phyloP scores from a whole-genome alignment of 2,329 filamentous ascomycete genomes.

The Paraphoma sp. region DNA sequence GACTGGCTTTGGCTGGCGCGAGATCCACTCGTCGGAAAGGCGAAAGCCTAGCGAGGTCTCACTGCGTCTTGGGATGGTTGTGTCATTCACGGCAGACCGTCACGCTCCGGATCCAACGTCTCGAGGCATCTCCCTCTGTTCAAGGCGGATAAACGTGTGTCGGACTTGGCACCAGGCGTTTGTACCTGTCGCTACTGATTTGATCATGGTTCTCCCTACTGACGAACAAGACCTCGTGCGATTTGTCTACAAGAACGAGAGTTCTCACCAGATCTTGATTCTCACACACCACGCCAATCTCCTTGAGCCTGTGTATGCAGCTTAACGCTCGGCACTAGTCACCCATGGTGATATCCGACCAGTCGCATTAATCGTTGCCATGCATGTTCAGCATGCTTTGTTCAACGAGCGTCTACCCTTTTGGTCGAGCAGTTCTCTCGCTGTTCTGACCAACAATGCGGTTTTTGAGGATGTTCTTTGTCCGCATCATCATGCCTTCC shows the following conservation, averaged over 20 bases:
- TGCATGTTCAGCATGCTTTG: conserved; percentile 58
- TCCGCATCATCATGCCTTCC: conserved; percentile 75
- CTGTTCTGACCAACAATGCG: conserved; percentile 61
- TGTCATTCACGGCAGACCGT: conserved; percentile 41
- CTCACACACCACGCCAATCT: conserved; percentile 41
- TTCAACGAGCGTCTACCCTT: conserved; percentile 64
- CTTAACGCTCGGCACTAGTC: conserved; percentile 54
- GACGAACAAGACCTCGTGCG: conserved; percentile 56
- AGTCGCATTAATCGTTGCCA: conserved; percentile 72
- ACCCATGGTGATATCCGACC: conserved; percentile 60
- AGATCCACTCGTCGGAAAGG: conserved; percentile 67
- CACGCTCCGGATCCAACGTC: conserved; percentile 46
- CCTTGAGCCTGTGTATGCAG: conserved; percentile 59
- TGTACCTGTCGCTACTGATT: conserved; percentile 21
- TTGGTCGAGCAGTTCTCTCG: conserved; percentile 27
- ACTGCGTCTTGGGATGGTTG: conserved; percentile 38
- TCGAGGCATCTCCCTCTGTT: conserved; percentile 14
- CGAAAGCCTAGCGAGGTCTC: conserved; percentile 62
- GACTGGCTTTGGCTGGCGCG: conserved; percentile 37
- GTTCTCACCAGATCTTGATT: conserved; percentile 52
- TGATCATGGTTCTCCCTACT: conserved; percentile 7
- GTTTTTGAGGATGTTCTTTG: conserved; percentile 98
- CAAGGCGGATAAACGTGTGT: conserved; percentile 20
- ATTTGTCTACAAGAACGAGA: conserved; percentile 53
- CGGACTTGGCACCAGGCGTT: conserved; percentile 36